Percentiles rank a stretch among this genome's conserved stretches.
Evolutionary conservation across 129 eudicot species (phyloP).

Genomic region (Artemisia annua): DNA sequence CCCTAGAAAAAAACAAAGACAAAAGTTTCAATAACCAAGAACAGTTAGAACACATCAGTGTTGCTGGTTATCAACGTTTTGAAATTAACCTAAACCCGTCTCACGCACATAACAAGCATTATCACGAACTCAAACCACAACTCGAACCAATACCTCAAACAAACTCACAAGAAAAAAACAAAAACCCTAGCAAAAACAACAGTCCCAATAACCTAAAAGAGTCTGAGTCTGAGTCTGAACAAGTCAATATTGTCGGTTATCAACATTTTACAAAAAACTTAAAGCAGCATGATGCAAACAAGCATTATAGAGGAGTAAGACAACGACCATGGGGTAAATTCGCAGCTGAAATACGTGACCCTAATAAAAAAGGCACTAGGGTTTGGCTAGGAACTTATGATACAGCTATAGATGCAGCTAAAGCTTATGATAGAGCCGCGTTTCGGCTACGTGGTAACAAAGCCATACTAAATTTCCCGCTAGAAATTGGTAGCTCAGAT

Average conservation of each 20-base stretch:
- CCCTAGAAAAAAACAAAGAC: background rate
- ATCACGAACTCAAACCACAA: too few relatives aligned
- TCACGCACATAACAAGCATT: too few relatives aligned
- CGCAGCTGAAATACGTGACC: slow-evolving; percentile 67
- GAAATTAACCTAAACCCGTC: too few relatives aligned
- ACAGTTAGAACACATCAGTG: too few relatives aligned
- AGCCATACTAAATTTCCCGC: slow-evolving; percentile 60
- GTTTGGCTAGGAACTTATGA: slow-evolving; percentile 51
- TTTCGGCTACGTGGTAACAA: slow-evolving; percentile 57
- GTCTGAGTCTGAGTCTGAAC: too few relatives aligned
- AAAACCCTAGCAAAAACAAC: slow-evolving; percentile 3
- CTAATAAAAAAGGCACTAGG: slow-evolving; percentile 39
- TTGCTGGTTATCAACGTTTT: too few relatives aligned
- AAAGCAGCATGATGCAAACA: background rate
- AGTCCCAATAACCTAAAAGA: background rate
- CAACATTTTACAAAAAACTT: background rate
- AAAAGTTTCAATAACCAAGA: too few relatives aligned
- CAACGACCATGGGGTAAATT: slow-evolving; percentile 74
- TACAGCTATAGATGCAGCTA: slow-evolving; percentile 60
- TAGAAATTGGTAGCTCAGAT: slow-evolving; percentile 34
- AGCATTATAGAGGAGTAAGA: slow-evolving; percentile 61
- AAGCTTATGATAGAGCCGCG: slow-evolving; percentile 68
- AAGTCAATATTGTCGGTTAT: too few relatives aligned
- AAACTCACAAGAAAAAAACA: background rate
- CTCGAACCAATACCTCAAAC: slow-evolving; percentile 2